Evolutionary conservation across 2,329 filamentous ascomycete genomes (phyloP).

Genomic region (Bisporella sp.): DNA sequence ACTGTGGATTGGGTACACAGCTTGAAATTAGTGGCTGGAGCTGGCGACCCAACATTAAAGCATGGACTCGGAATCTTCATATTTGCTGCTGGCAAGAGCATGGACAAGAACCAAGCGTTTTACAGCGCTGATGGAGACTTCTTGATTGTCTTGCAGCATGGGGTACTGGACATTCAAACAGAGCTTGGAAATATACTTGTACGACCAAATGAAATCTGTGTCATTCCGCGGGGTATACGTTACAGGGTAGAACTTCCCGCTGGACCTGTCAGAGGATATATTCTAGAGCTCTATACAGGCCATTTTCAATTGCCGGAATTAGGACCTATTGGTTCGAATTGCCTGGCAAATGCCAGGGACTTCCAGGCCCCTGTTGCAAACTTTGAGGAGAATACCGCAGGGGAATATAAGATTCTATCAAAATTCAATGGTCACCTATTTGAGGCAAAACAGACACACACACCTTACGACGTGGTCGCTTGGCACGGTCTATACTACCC

Average conservation of each 20-base stretch:
- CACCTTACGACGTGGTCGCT: conserved; percentile 71
- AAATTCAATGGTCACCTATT: conserved; percentile 67
- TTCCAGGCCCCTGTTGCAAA: conserved; percentile 66
- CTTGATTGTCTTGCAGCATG: conserved; percentile 55
- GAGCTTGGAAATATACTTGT: conserved; percentile 44
- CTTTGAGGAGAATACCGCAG: conserved; percentile 52
- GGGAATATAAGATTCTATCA: conserved; percentile 44
- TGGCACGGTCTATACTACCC: conserved; percentile 79
- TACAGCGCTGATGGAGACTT: conserved; percentile 81
- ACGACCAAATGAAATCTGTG: conserved; percentile 54
- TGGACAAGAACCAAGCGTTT: conserved; percentile 68
- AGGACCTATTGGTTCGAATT: conserved; percentile 56
- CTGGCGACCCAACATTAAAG: conserved; percentile 75
- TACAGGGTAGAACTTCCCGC: conserved; percentile 52
- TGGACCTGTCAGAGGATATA: conserved; percentile 53
- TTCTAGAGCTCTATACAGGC: conserved; percentile 57
- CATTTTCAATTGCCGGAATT: conserved; percentile 58
- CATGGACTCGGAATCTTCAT: conserved; percentile 73
- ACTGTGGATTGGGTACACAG: conserved; percentile 61
- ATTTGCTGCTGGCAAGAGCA: conserved; percentile 71
- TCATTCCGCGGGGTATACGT: conserved; percentile 56
- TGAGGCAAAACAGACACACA: conserved; percentile 57
- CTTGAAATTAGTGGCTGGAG: conserved; percentile 61
- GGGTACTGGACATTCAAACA: conserved; percentile 55
- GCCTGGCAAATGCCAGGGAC: conserved; percentile 65